Percentiles rank a stretch among this genome's conserved stretches.
These are phyloP conservation scores for Neurospora sp. DNA, from an alignment of 495 filamentous ascomycete genomes.

Conservation along the genomic window DNA sequence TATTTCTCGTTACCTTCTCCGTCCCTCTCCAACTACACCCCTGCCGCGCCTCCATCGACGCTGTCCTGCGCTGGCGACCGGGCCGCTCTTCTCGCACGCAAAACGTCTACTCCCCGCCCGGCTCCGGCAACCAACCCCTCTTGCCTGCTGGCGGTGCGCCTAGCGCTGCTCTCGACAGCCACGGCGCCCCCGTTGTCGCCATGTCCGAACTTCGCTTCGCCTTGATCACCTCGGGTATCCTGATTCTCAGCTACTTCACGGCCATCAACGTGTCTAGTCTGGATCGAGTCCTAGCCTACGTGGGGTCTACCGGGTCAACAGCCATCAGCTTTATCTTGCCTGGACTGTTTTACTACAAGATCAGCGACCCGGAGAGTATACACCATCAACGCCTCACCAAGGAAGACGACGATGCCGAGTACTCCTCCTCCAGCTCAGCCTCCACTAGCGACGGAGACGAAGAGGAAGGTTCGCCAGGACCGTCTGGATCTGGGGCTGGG, in stretches of 20 bases:
- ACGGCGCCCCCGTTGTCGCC: slow-evolving; percentile 29
- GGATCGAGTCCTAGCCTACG: slow-evolving; percentile 85
- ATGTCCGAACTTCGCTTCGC: slow-evolving; percentile 90
- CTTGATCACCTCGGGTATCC: slow-evolving; percentile 72
- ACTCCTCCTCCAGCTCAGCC: slow-evolving; percentile 13
- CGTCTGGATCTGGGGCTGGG: slow-evolving; percentile 25
- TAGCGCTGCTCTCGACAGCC: slow-evolving; percentile 19
- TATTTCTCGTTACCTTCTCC: slow-evolving; percentile 93
- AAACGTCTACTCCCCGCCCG: slow-evolving; percentile 19
- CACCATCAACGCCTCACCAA: slow-evolving; percentile 77
- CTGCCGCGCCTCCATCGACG: slow-evolving; percentile 85
- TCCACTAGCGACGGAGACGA: slow-evolving; percentile 36
- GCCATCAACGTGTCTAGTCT: slow-evolving; percentile 86
- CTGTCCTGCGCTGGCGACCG: slow-evolving; percentile 85
- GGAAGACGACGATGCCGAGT: slow-evolving; percentile 67
- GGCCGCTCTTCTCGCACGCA: slow-evolving; percentile 72
- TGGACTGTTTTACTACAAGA: slow-evolving; percentile 96
- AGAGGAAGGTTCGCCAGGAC: not conserved
- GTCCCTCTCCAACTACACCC: slow-evolving; percentile 94
- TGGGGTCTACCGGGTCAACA: slow-evolving; percentile 88
- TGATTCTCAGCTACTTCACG: slow-evolving; percentile 72
- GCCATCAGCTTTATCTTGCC: slow-evolving; percentile 95
- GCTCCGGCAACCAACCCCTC: slow-evolving; percentile 32
- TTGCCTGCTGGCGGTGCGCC: slow-evolving; percentile 22
- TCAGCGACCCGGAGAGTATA: slow-evolving; percentile 72